Evolutionary conservation across 2,329 filamentous ascomycete genomes (phyloP), one percentile per base, ranked within the genome.

Genomic region (Penicillium sp.): DNA sequence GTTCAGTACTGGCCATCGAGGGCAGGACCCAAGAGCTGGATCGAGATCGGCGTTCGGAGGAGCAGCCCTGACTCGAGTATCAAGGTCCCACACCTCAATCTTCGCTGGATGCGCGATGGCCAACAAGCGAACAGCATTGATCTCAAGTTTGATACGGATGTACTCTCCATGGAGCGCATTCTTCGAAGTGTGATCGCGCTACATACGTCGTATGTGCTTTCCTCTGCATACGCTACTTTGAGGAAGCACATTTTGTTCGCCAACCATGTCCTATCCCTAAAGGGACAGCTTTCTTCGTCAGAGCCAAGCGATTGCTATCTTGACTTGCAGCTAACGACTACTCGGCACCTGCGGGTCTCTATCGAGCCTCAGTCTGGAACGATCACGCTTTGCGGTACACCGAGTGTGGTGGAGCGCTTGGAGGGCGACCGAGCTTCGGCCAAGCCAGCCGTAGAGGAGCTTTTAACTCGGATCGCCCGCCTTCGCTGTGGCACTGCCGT

Each of bases 1-100:
- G 86, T 99, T 37, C 93, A 97, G 72, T 99, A 99, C 78, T 99
- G 95, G 95, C 83, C 86, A 17, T 85, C 86, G 55, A 86, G 88
- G 69, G 83, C 85, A 60, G 87, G 87, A 0, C 83, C 86, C 17
- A 97, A 96, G 80, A 96, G 89, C 75, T 99, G 95, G 94, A 83
- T 99, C 53, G 89, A 98, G 66, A 83, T 99, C 55, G 93, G 93
- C 10, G 86, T 97, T 38, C 78, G 75, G 54, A 71, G 72, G 47
- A 73, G 67, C 53, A 59, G 42, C 28, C 47, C 53, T 38, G 35
- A 59, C 33, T 38, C 51, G 13, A 49, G 44, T 26, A 58, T 66
- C 19, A 65, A 70, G 26, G 63, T 74, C 17, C 73, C 81, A 9
- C 72, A 68, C 59, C 68, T 83, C 42, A 75, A 75, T 28, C 60